A percentile compares a stretch with the other conserved stretches of the same genome.
These are phyloP conservation scores for Ceratobasidium theobromae DNA, from an alignment of 1,284 basidiomycete genomes.

Conservation along the genomic window DNA sequence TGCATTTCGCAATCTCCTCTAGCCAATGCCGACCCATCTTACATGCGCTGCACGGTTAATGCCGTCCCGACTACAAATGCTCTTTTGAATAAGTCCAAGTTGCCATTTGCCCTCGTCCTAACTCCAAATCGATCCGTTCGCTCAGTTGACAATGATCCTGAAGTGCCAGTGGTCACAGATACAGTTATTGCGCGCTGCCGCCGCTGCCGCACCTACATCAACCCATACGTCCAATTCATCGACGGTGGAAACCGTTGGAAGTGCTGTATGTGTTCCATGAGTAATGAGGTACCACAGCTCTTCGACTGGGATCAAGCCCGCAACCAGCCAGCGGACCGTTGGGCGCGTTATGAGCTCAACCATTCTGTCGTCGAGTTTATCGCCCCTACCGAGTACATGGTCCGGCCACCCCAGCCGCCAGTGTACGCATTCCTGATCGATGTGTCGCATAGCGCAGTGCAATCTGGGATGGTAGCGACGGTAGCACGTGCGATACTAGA, in stretches of 20 bases:
- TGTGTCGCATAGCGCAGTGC: conserved; percentile 88
- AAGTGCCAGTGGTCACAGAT: conserved; percentile 86
- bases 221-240: conserved; percentile 98
- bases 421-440: conserved; percentile 98
- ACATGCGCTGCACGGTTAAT: conserved; percentile 91
- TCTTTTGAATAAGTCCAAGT: conserved; percentile 88
- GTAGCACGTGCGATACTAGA: conserved; percentile 95
- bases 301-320: conserved; percentile 97
- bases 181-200: conserved; percentile 97
- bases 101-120: conserved; percentile 88
- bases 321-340: conserved; percentile 89
- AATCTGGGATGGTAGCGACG: conserved; percentile 96
- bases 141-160: conserved; percentile 58
- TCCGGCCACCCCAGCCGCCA: conserved; percentile 94
- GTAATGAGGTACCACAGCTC: conserved; percentile 93
- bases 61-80: conserved; percentile 92
- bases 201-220: conserved; percentile 97
- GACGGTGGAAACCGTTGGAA: conserved; percentile 98
- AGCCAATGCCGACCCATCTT: conserved; percentile 86
- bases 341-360: conserved; percentile 92
- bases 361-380: conserved; percentile 94
- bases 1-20: conserved; percentile 78
- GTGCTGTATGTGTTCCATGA: conserved; percentile 99
- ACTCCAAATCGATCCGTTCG: conserved; percentile 86
- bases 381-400: conserved; percentile 99